Conservation (phyloP, 108 stramenopile genomes). For the Cyclotella sp. region DNA sequence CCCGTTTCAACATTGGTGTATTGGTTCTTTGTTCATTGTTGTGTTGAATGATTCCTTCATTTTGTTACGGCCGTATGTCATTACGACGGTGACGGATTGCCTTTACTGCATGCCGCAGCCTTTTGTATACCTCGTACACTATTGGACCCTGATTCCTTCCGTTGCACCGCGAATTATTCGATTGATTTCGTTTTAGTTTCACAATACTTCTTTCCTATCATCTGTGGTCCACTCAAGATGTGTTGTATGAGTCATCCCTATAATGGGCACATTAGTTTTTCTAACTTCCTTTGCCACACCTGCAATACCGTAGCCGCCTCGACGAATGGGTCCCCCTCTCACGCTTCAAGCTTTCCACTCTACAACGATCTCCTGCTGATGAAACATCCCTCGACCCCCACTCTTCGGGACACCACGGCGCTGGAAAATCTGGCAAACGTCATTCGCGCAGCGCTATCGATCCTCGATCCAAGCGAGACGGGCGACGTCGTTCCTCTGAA, state of each 20-base stretch:
- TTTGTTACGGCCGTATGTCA: too few species aligned
- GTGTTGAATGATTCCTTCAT: too few species aligned
- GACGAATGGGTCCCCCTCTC: conserved; percentile 86
- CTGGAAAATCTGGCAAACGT: conserved; percentile 12
- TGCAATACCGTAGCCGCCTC: conserved; percentile 45
- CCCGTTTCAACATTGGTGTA: too few species aligned
- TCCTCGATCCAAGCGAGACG: conserved; percentile 18
- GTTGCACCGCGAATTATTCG: neutral
- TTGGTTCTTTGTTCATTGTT: too few species aligned
- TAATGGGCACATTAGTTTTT: neutral
- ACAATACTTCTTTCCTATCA: too few species aligned
- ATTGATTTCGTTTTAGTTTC: neutral
- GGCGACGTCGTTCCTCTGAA: conserved; percentile 17
- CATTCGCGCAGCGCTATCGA: conserved; percentile 16
- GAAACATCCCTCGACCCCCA: conserved; percentile 1
- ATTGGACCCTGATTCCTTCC: conserved; percentile 16
- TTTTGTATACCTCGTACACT: too few species aligned
- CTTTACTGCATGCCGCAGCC: too few species aligned
- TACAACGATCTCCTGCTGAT: conserved; percentile 37
- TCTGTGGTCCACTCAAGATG: too few species aligned
- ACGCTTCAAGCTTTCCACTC: conserved; percentile 67
- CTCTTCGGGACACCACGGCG: neutral
- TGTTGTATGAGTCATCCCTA: neutral
- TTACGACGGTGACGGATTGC: too few species aligned
- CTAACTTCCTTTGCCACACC: neutral